Evolutionary conservation across 306 rosid species (phyloP), one percentile per base, ranked within the genome.

Genomic region (Ochetophila trinervis): DNA sequence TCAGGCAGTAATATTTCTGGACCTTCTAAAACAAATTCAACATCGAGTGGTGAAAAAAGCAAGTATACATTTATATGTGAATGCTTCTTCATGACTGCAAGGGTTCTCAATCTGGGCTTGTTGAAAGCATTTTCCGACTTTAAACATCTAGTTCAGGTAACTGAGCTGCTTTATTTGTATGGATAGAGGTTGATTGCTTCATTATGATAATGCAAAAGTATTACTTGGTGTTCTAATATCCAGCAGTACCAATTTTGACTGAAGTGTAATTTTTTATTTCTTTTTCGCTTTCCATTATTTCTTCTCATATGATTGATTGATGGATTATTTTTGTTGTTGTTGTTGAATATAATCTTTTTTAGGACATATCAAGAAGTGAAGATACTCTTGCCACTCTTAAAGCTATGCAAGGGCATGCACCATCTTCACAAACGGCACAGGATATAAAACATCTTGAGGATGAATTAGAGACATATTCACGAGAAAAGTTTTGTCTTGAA

Each of bases 41-140:
- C 78, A 64, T 68, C 74, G 32, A 77, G 63, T 50, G 71, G 78
- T 72, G 91, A 83, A 74, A 88, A 80, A 76, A 60, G 76, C 45
- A 90, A 84, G 68, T 94, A 83, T 76, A 64, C 94, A 61, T 94
- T 94, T 82, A 94, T 90, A 75, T 90, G 97, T 8, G 99, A 94
- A 84, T 94, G 99, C 82, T 94, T 94, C 91, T 94, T 88, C 83
- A 94, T 94, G 96, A 94, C 97, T 52, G 91, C 91, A 45, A 86
- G 99, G 83, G 97, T 90, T 79, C 96, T 94, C 75, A 83, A 94
- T 76, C 72, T 94, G 75, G 99, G 99, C 59, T 85, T 94, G 75
- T 83, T 94, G 66, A 94, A 90, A 78, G 96, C 96, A 73, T 85
- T 94, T 73, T 90, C 97, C 30, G 97, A 94, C 85, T 94, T 84